phyloP scores from a whole-genome alignment of 345 rosid species.

The Rhodamnia rubescens region DNA sequence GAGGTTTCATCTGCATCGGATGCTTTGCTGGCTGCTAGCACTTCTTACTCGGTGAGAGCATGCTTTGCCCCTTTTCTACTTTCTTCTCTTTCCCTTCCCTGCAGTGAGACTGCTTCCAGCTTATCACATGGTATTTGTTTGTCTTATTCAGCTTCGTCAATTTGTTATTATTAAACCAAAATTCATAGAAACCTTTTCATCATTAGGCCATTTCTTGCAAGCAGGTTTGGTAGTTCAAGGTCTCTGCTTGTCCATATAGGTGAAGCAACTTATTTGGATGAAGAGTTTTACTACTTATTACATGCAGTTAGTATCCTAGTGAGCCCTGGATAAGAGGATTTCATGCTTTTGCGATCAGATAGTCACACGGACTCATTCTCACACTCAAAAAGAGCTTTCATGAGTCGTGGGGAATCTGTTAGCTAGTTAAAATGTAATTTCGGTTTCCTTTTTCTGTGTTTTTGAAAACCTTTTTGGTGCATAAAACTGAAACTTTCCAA shows the following conservation, averaged over 20 bases:
- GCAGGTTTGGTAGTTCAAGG: background rate
- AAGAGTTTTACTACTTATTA: background rate
- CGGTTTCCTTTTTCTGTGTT: background rate
- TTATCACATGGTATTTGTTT: background rate
- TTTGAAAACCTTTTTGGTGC: background rate
- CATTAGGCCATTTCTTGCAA: background rate
- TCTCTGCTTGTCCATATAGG: background rate
- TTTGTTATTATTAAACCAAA: background rate
- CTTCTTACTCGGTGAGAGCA: slow-evolving; percentile 13
- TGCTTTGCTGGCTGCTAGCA: slow-evolving; percentile 3
- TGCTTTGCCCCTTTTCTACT: background rate
- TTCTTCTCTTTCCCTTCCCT: background rate
- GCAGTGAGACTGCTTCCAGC: background rate
- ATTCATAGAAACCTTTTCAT: background rate
- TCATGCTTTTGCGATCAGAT: background rate
- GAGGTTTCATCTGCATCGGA: background rate
- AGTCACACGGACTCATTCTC: background rate
- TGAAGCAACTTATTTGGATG: background rate
- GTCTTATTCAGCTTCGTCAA: background rate
- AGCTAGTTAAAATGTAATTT: background rate
- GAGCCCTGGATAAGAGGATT: background rate
- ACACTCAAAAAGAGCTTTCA: background rate
- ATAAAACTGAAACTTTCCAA: background rate
- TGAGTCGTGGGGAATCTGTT: background rate
- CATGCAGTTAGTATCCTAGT: background rate